Base-by-base conservation (phyloP, 2,329 filamentous ascomycete species). In the Monosporascus sp. region DNA sequence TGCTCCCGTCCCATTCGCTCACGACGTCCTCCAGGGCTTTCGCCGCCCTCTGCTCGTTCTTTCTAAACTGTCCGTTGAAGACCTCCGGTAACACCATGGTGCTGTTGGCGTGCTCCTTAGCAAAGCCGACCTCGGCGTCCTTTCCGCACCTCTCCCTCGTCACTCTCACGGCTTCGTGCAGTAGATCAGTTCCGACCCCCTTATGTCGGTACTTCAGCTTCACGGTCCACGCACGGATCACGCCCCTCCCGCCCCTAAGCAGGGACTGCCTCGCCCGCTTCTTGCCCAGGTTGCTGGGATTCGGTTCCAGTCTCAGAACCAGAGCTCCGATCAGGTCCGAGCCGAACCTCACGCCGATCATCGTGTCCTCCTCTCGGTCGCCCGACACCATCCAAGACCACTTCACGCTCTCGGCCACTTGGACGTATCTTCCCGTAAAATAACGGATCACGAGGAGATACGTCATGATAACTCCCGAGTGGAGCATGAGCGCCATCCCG, bases 221-320 rank as follows among this genome's bases (percentile, higher is more conserved):
- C 2, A 90, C 89, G 2, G 90, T 93, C 90, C 91, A 96, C 1
- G 88, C 90, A 27, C 88, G 82, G 53, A 96, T 86, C 48, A 90
- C 75, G 8, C 86, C 88, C 57, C 80, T 81, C 50, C 86, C 87
- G 37, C 85, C 82, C 59, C 74, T 74, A 60, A 75, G 63, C 63
- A 63, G 70, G 70, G 61, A 72, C 66, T 49, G 50, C 36, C 64
- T 60, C 2, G 56, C 59, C 43, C 66, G 64, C 49, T 61, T 62
- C 52, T 62, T 61, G 8, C 58, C 52, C 5, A 54, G 44, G 9
- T 56, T 53, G 48, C 47, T 59, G 41, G 61, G 55, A 11, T 54
- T 54, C 44, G 76, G 73, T 60, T 87, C 80, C 63, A 89, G 81
- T 14, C 84, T 81, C 50, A 95, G 68, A 4, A 94, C 79, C 22